Evolutionary conservation across 78 protist genomes (phyloP), one percentile per base, ranked within the genome.

Genomic region (Planoprotostelium fungivorum): DNA sequence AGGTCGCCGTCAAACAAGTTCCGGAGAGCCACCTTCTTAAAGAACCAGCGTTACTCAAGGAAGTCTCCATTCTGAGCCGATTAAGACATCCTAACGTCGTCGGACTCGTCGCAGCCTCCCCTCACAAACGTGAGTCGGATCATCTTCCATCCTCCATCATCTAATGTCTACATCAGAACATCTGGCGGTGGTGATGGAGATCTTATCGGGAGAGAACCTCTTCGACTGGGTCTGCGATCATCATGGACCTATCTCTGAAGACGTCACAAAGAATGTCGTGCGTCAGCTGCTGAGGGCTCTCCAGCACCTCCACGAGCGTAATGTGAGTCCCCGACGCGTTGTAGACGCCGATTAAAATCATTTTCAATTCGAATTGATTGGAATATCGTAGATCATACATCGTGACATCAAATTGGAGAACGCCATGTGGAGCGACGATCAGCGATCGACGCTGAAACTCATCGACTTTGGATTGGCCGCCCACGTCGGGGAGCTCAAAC

Each of bases 41-140:
- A 51, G 73, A 51, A 51, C 73, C 73, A 5, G 16, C 5, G 31
- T 16, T 51, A 5, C 16, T 51, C 5, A 51, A 51, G 73, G 73
- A 51, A 51, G 73, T 51, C 31, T 51, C 73, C 73, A 51, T 51
- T 51, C 16, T 51, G 73, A 38, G 88, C 29, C 37, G 35, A 35
- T 51, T 93, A 25, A 36, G 95, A 35, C 96, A 95, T 29, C 96
- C 95, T 36, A 95, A 95, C 89, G 92, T 95, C 23, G 96, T 95
- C 28, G 37, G 86, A 84, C 73, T 95, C 85, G 87, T 95, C 87
- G 96, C 95, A 38, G 95, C 93, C 73, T 51, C 73, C 16, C 73
- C 73, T 16, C 73, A 51, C 16, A 51, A 16, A 51, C 31, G 73
- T 51, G 16, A 51, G 16, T 51, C 5, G 5, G 5, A 25, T 16